Evolutionary conservation across 1,284 basidiomycete genomes (phyloP).

Genomic region (Puccinia coronata): DNA sequence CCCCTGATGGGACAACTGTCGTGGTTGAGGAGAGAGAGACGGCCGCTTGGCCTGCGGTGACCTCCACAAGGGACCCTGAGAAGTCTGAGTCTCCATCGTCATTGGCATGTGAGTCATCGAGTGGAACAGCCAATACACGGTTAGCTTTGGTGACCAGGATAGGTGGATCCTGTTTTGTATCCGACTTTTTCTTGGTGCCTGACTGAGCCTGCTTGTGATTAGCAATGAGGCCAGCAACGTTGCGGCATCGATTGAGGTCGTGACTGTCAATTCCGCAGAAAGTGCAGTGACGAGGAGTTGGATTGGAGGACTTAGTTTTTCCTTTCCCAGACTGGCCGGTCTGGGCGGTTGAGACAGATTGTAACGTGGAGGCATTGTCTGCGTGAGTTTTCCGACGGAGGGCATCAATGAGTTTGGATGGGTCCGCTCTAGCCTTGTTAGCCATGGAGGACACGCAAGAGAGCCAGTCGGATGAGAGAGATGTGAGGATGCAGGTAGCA

Average conservation of each 20-base stretch:
- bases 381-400: no score
- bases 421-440: no score
- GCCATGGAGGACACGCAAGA: no score
- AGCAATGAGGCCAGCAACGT: background rate
- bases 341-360: background rate
- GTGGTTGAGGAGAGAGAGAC: background rate
- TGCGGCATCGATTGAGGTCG: background rate
- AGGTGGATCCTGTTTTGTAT: no score
- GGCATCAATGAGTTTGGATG: no score
- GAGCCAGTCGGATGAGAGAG: no score
- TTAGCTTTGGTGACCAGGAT: background rate
- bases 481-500: no score
- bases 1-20: background rate
- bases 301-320: background rate
- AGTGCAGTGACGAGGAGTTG: background rate
- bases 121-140: background rate
- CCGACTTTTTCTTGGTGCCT: background rate
- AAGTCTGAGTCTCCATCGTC: background rate
- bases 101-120: no score
- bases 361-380: no score
- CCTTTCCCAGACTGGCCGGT: background rate
- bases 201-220: no score
- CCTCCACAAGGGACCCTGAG: background rate
- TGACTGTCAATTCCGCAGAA: background rate
- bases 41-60: background rate